Conservation (phyloP, 305 asterid genomes). For the Fraxinus angustifolia region DNA sequence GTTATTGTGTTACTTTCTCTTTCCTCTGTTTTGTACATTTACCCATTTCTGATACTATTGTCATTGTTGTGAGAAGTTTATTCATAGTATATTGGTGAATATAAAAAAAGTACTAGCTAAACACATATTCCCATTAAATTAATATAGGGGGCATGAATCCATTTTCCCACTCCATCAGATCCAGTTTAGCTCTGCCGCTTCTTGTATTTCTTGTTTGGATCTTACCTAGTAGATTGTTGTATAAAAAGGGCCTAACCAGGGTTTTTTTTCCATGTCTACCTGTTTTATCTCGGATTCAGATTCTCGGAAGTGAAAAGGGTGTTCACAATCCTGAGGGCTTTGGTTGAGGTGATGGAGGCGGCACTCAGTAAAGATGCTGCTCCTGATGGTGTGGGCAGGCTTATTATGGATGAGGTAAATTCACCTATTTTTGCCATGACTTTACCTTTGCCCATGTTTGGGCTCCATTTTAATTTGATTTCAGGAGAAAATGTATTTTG, state of each 20-base stretch:
- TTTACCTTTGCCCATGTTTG: slow-evolving; percentile 13
- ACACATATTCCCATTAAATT: background rate
- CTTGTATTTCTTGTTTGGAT: slow-evolving; percentile 16
- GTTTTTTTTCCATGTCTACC: slow-evolving; percentile 21
- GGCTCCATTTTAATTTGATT: too few relatives aligned
- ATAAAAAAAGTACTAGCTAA: background rate
- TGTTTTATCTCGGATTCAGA: slow-evolving; percentile 57
- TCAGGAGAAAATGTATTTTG: background rate
- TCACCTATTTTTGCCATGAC: slow-evolving; percentile 13
- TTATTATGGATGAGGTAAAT: slow-evolving; percentile 76
- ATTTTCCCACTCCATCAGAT: background rate
- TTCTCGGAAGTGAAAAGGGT: slow-evolving; percentile 73
- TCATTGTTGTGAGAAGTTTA: slow-evolving; percentile 11
- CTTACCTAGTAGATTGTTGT: slow-evolving; percentile 12
- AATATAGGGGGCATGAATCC: background rate
- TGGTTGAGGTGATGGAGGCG: slow-evolving; percentile 92
- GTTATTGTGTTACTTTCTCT: slow-evolving; percentile 28
- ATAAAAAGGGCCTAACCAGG: slow-evolving; percentile 18
- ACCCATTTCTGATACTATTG: slow-evolving; percentile 17
- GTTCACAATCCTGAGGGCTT: slow-evolving; percentile 81
- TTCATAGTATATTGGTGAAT: slow-evolving; percentile 16
- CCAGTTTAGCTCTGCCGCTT: background rate
- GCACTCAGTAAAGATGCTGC: slow-evolving; percentile 72
- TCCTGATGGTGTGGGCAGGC: slow-evolving; percentile 73
- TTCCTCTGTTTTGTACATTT: slow-evolving; percentile 16